These are phyloP conservation scores for Huntiella moniliformis DNA, from an alignment of 2,329 filamentous ascomycete genomes.

Conservation along the genomic window DNA sequence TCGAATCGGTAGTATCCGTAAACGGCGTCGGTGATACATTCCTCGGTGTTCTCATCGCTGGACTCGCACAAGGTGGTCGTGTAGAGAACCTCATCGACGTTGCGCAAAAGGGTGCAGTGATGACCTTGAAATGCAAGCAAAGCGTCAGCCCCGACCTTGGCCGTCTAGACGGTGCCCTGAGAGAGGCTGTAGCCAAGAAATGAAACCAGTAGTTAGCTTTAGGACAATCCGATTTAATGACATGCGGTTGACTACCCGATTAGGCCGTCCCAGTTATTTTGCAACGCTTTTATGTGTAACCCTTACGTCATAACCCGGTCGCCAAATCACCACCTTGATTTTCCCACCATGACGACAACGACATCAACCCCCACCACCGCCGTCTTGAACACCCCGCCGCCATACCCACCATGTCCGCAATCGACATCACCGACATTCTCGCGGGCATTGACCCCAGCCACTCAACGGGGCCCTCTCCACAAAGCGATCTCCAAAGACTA, in stretches of 20 bases:
- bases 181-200: constrained; percentile 13
- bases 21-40: constrained; percentile 94
- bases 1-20: constrained; percentile 54
- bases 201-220: too few relatives aligned
- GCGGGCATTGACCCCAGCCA: constrained; percentile 49
- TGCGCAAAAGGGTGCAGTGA: constrained; percentile 62
- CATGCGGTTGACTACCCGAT: too few relatives aligned
- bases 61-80: constrained; percentile 41
- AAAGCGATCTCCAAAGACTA: constrained; percentile 62
- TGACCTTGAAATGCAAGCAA: constrained; percentile 58
- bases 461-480: constrained; percentile 36
- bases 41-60: constrained; percentile 66
- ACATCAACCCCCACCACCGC: background rate
- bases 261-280: too few relatives aligned
- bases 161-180: constrained; percentile 25
- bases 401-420: constrained; percentile 17
- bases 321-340: background rate
- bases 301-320: too few relatives aligned
- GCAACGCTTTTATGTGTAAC: too few relatives aligned
- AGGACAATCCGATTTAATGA: too few relatives aligned
- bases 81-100: constrained; percentile 49
- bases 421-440: constrained; percentile 70
- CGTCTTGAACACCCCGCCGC: background rate
- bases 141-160: constrained; percentile 46
- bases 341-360: background rate